These are phyloP conservation scores for Bromus sterilis DNA, from an alignment of 176 grass and related monocot genomes.

Conservation along the genomic window DNA sequence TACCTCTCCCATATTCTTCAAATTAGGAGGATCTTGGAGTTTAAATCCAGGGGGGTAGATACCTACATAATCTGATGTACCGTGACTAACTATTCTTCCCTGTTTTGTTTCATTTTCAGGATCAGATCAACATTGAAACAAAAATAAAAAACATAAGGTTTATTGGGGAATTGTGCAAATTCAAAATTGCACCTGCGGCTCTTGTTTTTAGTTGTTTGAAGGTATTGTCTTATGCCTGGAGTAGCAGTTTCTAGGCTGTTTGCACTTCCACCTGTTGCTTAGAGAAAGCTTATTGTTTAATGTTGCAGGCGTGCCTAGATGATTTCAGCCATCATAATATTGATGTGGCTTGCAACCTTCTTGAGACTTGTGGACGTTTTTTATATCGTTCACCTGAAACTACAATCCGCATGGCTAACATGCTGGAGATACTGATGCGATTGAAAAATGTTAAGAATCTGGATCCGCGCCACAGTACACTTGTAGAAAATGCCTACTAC, in stretches of 20 bases:
- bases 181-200: constrained; percentile 82
- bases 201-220: constrained; percentile 98
- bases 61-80: neutral
- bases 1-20: neutral
- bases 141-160: constrained; percentile 99
- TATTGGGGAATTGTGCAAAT: constrained; percentile 98
- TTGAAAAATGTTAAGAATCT: constrained; percentile 99
- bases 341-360: constrained; percentile 97
- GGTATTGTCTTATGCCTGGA: constrained; percentile 36
- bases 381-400: constrained; percentile 98
- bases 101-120: constrained; percentile 65
- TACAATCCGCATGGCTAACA: constrained; percentile 89
- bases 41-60: neutral
- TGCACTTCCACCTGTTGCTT: constrained; percentile 5
- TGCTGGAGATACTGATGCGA: constrained; percentile 98
- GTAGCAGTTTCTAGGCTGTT: neutral
- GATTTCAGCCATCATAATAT: constrained; percentile 99
- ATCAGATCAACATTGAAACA: constrained; percentile 99
- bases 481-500: constrained; percentile 98
- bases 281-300: constrained; percentile 2
- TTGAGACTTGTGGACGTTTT: constrained; percentile 90
- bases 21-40: neutral
- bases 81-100: constrained; percentile 28
- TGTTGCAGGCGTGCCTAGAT: constrained; percentile 85
- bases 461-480: constrained; percentile 93